Percentiles rank a stretch among this genome's conserved stretches.
phyloP scores from a whole-genome alignment of 176 grass and related monocot species.

The Tillandsia leiboldiana region DNA sequence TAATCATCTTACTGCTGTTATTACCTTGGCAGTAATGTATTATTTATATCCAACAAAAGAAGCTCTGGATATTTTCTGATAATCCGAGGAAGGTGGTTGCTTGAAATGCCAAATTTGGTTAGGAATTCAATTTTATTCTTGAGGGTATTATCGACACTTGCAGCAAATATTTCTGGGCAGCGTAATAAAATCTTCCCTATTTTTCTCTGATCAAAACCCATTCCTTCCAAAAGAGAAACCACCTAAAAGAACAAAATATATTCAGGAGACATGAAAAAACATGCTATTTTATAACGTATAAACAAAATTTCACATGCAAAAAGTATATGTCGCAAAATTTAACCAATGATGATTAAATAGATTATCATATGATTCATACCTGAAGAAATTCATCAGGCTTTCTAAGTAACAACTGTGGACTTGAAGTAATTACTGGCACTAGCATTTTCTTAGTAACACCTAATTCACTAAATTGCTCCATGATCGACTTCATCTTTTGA shows the following conservation, averaged over 20 bases:
- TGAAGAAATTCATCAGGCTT: constrained; percentile 62
- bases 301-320: background rate
- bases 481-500: constrained; percentile 47
- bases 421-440: constrained; percentile 70
- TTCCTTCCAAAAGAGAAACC: constrained; percentile 48
- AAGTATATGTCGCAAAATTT: background rate
- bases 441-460: constrained; percentile 57
- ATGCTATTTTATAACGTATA: background rate
- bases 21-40: constrained; percentile 67
- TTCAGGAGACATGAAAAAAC: constrained; percentile 12
- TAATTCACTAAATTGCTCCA: constrained; percentile 55
- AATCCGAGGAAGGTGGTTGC: constrained; percentile 46
- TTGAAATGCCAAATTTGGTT: constrained; percentile 63
- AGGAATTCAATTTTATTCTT: constrained; percentile 75
- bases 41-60: constrained; percentile 62
- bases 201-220: constrained; percentile 46
- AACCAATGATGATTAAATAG: background rate
- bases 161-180: constrained; percentile 75
- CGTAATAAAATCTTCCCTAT: constrained; percentile 54
- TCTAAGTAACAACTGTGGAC: constrained; percentile 78
- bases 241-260: constrained; percentile 26
- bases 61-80: constrained; percentile 87
- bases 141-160: constrained; percentile 50
- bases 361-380: constrained; percentile 22
- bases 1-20: background rate